Base-by-base conservation (phyloP, 257 asterid species). In the Solanum bulbocastanum region DNA sequence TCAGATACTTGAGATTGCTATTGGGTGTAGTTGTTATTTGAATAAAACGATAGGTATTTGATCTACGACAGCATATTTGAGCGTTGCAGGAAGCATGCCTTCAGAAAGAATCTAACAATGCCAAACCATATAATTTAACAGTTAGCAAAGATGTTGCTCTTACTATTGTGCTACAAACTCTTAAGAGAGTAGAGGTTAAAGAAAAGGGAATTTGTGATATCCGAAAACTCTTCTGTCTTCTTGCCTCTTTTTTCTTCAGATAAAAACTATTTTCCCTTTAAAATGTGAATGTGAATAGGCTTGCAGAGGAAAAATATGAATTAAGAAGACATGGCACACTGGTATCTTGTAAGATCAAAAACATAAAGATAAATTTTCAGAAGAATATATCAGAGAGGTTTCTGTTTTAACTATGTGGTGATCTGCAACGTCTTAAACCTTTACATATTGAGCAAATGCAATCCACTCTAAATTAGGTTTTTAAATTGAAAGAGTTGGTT, bases 41-140 rank as follows among this genome's bases (percentile, higher is more conserved):
- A 39, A 39, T 23, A 39, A 37, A 39, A 12, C 0, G 16, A n/a
- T 7, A 44, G 4, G 13, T 76, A 23, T 76, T 88, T 97, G 93
- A 93, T 97, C 75, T 97, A 97, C 65, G 99, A 97, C 84, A 92
- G 94, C 93, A 96, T 96, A 75, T 97, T 97, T 23, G 98, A 96
- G 83, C 92, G 98, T 6, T 96, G 98, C 88, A 96, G 98, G 88
- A 97, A 96, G 88, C 98, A 96, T 40, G 98, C 88, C 2, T 93
- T 96, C 81, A 90, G 95, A 86, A 95, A 89, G 90, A 92, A 89
- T 42, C 90, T 95, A 9, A 92, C 89, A 3, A 13, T 95, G 90
- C 98, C 98, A 18, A 93, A 94, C 82, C 93, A 93, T 49, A 46
- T 88, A 33, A 90, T 71, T 35, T 89, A 89, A 52, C 91, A 94